Conservation (phyloP, 1,284 basidiomycete genomes). For the Irpex sp. region DNA sequence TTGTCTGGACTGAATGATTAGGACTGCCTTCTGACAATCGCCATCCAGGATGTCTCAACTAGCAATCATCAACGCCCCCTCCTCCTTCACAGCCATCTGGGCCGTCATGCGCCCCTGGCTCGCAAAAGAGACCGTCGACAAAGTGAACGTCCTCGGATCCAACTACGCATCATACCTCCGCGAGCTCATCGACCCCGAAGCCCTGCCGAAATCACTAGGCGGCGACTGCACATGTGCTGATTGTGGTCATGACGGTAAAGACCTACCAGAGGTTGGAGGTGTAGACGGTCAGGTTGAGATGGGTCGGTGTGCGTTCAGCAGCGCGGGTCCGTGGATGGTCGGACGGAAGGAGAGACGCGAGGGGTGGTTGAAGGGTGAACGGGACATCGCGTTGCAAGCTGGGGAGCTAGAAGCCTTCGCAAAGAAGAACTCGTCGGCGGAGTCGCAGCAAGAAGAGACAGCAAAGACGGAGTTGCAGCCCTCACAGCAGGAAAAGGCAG, state of each 20-base stretch:
- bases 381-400: constrained; percentile 17
- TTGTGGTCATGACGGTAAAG: constrained; percentile 3
- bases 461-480: neutral
- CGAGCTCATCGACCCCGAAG: constrained; percentile 53
- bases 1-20: neutral
- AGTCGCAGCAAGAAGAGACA: neutral
- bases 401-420: constrained; percentile 13
- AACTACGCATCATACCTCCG: constrained; percentile 54
- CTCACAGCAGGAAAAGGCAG: neutral
- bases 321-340: constrained; percentile 67
- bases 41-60: constrained; percentile 60
- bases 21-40: neutral
- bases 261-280: neutral
- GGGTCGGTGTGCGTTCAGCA: constrained; percentile 59
- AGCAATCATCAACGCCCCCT: constrained; percentile 65
- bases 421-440: neutral
- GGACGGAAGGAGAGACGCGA: constrained; percentile 51
- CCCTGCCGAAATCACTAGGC: constrained; percentile 39
- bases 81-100: constrained; percentile 71
- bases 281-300: constrained; percentile 13
- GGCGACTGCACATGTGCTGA: constrained; percentile 52
- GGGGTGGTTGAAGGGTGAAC: constrained; percentile 30
- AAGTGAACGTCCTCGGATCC: constrained; percentile 58
- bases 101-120: constrained; percentile 64
- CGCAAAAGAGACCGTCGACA: constrained; percentile 64